Conservation (phyloP, 176 grass and related monocot genomes). For the Saccharum spontaneum region DNA sequence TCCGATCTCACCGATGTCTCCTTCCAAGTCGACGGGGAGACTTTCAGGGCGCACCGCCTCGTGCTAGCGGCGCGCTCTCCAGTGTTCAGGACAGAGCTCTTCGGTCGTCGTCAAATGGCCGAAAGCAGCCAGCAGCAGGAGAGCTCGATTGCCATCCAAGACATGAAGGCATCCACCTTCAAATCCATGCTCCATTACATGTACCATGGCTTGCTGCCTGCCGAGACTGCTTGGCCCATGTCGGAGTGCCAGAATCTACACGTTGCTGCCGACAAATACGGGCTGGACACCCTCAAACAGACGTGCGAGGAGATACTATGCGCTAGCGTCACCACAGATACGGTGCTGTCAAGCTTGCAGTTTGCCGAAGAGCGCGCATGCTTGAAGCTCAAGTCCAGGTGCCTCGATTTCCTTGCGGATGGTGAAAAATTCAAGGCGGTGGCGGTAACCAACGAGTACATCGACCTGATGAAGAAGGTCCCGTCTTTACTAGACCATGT, state of each 20-base stretch:
- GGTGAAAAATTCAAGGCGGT: slow-evolving; percentile 7
- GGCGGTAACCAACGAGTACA: slow-evolving; percentile 1
- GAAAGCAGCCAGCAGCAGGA: background rate
- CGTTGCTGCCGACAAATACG: slow-evolving; percentile 7
- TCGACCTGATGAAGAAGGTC: background rate
- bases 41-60: slow-evolving; percentile 2
- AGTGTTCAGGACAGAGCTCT: background rate
- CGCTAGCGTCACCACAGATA: background rate
- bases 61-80: slow-evolving; percentile 3
- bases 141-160: background rate
- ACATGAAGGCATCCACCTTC: slow-evolving; percentile 3
- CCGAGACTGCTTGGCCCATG: background rate
- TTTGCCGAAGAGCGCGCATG: background rate
- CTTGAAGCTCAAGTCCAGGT: slow-evolving; percentile 11
- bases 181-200: slow-evolving; percentile 34
- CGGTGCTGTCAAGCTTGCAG: background rate
- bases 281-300: background rate
- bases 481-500: background rate
- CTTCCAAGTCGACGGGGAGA: background rate
- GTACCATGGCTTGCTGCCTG: background rate
- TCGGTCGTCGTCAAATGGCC: background rate
- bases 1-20: slow-evolving; percentile 4
- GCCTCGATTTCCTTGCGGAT: slow-evolving; percentile 26
- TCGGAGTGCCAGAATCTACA: background rate
- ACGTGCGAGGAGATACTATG: slow-evolving; percentile 18